phyloP scores from a whole-genome alignment of 177 flowering plant genomes.

The Tripterygium wilfordii region DNA sequence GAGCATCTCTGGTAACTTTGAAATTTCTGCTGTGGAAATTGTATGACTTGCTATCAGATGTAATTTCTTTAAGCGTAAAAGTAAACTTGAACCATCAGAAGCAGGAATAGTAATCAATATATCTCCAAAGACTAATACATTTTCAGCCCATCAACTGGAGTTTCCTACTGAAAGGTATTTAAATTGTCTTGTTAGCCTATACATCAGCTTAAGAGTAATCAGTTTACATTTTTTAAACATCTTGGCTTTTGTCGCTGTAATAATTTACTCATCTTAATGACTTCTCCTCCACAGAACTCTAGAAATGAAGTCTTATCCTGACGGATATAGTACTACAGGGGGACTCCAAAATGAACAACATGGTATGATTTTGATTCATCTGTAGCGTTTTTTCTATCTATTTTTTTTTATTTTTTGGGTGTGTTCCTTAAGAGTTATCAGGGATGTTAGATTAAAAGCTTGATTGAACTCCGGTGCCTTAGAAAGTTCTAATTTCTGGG shows the following conservation, averaged over 20 bases:
- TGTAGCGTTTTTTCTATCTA: no score
- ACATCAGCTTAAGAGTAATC: no score
- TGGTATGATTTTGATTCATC: conserved; percentile 19
- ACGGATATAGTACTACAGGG: conserved; percentile 12
- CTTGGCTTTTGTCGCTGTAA: no score
- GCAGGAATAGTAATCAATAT: conserved; percentile 2
- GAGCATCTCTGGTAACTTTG: no score
- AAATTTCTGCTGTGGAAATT: no score
- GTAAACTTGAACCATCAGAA: conserved; percentile 12
- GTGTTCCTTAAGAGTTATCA: no score
- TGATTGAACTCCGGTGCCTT: no score
- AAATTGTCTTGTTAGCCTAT: background rate
- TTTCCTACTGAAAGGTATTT: conserved; percentile 28
- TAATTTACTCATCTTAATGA: no score
- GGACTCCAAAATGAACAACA: conserved; percentile 9
- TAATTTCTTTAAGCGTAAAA: conserved; percentile 17
- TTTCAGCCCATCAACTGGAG: conserved; percentile 5
- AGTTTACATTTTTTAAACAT: no score
- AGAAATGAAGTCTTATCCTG: conserved; percentile 10
- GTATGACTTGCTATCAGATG: background rate
- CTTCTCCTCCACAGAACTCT: conserved; percentile 23
- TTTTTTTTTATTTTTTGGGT: no score
- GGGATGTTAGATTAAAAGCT: no score
- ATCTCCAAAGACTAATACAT: conserved; percentile 16
- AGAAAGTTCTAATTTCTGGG: no score